phyloP scores from a whole-genome alignment of 2,329 filamentous ascomycete species.

The Arthroderma sp. region DNA sequence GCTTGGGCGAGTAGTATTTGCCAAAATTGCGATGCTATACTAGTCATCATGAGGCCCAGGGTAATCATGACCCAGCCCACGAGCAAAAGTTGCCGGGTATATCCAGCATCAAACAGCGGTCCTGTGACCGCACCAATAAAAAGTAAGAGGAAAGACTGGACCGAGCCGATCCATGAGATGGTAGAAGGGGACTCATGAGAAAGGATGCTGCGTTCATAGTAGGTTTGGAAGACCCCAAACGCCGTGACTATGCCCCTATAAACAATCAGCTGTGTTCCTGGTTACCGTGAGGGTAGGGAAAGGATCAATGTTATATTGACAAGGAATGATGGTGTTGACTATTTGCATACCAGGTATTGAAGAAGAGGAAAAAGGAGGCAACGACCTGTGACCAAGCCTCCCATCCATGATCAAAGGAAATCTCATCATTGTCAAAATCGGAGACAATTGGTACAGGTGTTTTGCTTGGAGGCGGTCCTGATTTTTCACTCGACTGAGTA shows the following conservation, averaged over 20 bases:
- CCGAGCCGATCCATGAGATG: slow-evolving; percentile 42
- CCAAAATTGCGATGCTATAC: slow-evolving; percentile 39
- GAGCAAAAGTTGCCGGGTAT: slow-evolving; percentile 31
- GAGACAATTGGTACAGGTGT: background rate
- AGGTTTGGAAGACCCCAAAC: slow-evolving; percentile 42
- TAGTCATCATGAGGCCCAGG: slow-evolving; percentile 41
- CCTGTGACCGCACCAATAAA: slow-evolving; percentile 39
- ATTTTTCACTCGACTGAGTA: too few relatives aligned
- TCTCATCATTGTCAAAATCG: slow-evolving; percentile 7
- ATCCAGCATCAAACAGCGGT: slow-evolving; percentile 41
- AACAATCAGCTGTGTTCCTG: background rate
- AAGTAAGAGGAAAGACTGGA: slow-evolving; percentile 41
- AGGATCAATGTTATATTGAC: background rate
- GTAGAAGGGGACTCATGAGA: slow-evolving; percentile 29
- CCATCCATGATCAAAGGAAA: slow-evolving; percentile 12
- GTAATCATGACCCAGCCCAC: slow-evolving; percentile 33
- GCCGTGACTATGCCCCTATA: slow-evolving; percentile 38
- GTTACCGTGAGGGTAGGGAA: background rate
- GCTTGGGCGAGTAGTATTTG: slow-evolving; percentile 42
- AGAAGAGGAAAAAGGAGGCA: slow-evolving; percentile 34
- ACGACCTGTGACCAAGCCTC: slow-evolving; percentile 34
- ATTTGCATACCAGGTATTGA: slow-evolving; percentile 34
- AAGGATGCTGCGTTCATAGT: slow-evolving; percentile 35
- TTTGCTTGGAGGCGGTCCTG: background rate
- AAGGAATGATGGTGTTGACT: background rate